phyloP scores from a whole-genome alignment of 2,329 filamentous ascomycete genomes.

The Mariannaea elegans region DNA sequence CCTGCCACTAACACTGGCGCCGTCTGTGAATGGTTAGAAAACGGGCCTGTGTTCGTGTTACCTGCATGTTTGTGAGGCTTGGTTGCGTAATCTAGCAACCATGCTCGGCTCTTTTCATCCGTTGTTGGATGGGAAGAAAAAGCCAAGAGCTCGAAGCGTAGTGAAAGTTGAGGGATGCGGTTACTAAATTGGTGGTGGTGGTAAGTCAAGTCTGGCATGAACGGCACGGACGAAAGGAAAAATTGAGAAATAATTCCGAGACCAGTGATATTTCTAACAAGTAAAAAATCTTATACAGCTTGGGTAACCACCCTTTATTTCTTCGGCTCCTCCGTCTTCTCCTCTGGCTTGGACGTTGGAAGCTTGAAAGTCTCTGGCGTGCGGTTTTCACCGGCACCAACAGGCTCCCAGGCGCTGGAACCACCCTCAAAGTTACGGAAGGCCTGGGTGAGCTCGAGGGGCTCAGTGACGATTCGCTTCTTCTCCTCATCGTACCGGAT shows the following conservation, averaged over 20 bases:
- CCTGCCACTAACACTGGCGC: constrained; percentile 24
- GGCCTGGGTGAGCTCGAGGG: constrained; percentile 95
- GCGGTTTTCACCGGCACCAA: constrained; percentile 75
- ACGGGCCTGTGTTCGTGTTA: constrained; percentile 19
- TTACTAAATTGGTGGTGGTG: not conserved
- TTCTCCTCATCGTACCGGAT: constrained; percentile 99
- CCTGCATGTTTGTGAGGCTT: constrained; percentile 26
- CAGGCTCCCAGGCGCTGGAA: constrained; percentile 73
- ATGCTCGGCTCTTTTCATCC: constrained; percentile 7
- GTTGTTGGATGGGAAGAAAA: not conserved
- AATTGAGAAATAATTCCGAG: constrained; percentile 27
- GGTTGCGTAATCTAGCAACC: constrained; percentile 22
- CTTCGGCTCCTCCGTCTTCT: constrained; percentile 89
- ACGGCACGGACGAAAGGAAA: constrained; percentile 16
- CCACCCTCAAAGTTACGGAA: constrained; percentile 98
- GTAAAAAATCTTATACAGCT: constrained; percentile 45
- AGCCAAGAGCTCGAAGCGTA: constrained; percentile 8
- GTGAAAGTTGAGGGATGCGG: not conserved
- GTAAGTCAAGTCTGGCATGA: constrained; percentile 20
- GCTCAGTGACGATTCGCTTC: constrained; percentile 99
- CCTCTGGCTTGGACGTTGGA: constrained; percentile 93
- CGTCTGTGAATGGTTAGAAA: constrained; percentile 7
- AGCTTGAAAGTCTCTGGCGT: constrained; percentile 92
- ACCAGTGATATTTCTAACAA: constrained; percentile 44
- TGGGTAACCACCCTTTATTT: constrained; percentile 67